Evolutionary conservation across 345 rosid species (phyloP).

Genomic region (Limnanthes douglasii): DNA sequence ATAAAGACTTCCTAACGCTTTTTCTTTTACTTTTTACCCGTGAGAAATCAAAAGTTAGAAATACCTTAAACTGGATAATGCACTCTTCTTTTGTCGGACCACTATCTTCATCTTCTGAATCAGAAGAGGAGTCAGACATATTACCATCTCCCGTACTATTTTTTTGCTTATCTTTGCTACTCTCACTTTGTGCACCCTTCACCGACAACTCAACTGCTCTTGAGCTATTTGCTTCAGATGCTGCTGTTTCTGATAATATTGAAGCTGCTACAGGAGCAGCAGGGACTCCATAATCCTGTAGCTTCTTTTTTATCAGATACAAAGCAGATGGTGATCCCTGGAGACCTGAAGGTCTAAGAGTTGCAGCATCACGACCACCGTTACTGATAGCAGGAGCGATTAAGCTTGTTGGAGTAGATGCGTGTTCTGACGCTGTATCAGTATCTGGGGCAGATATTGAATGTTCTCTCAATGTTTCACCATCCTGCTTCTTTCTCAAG

Average conservation of each 20-base stretch:
- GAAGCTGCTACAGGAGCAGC: slow-evolving; percentile 27
- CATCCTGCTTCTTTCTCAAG: slow-evolving; percentile 48
- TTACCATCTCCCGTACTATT: slow-evolving; percentile 56
- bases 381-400: slow-evolving; percentile 66
- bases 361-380: slow-evolving; percentile 74
- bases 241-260: slow-evolving; percentile 21
- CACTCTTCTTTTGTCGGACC: slow-evolving; percentile 87
- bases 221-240: slow-evolving; percentile 53
- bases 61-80: slow-evolving; percentile 71
- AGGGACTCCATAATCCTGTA: slow-evolving; percentile 75
- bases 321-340: slow-evolving; percentile 68
- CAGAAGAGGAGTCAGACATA: slow-evolving; percentile 75
- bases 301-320: slow-evolving; percentile 83
- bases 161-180: slow-evolving; percentile 45
- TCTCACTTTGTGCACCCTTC: slow-evolving; percentile 50
- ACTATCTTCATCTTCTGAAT: slow-evolving; percentile 79
- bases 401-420: slow-evolving; percentile 35
- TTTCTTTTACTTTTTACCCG: too few species aligned
- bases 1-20: too few species aligned
- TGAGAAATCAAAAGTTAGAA: background rate
- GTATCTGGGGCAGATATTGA: slow-evolving; percentile 18
- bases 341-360: slow-evolving; percentile 35
- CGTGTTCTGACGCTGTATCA: slow-evolving; percentile 35
- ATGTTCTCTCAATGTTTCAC: slow-evolving; percentile 28
- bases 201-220: slow-evolving; percentile 37